phyloP scores from a whole-genome alignment of 441 rosid genomes.

The Erodium texanum region DNA sequence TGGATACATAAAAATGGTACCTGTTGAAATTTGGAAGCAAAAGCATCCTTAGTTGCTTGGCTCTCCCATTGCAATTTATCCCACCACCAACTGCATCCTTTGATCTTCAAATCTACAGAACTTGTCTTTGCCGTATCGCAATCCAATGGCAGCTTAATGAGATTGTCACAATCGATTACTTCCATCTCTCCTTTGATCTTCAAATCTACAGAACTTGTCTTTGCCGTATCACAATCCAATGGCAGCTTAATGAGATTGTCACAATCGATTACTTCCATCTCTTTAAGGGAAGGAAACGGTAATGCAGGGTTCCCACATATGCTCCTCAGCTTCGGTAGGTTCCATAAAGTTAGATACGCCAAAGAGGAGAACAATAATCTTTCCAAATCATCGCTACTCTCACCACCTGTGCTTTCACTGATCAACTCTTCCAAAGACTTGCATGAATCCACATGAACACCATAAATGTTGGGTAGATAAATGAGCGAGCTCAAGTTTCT shows the following conservation, averaged over 20 bases:
- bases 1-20: too few relatives aligned
- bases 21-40: neutral
- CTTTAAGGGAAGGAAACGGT: neutral
- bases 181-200: neutral
- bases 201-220: neutral
- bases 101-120: neutral
- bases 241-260: neutral
- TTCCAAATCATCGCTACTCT: neutral
- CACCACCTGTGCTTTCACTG: neutral
- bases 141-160: neutral
- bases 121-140: neutral
- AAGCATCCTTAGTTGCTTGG: neutral
- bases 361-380: neutral
- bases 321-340: neutral
- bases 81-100: neutral
- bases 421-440: neutral
- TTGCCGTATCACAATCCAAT: neutral
- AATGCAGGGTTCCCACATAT: neutral
- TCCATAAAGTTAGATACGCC: neutral
- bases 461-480: neutral
- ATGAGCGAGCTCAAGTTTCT: neutral
- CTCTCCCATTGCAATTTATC: neutral
- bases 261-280: neutral
- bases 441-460: neutral
- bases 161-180: neutral